phyloP scores from a whole-genome alignment of 257 asterid genomes.

The Solanum appendiculatum region DNA sequence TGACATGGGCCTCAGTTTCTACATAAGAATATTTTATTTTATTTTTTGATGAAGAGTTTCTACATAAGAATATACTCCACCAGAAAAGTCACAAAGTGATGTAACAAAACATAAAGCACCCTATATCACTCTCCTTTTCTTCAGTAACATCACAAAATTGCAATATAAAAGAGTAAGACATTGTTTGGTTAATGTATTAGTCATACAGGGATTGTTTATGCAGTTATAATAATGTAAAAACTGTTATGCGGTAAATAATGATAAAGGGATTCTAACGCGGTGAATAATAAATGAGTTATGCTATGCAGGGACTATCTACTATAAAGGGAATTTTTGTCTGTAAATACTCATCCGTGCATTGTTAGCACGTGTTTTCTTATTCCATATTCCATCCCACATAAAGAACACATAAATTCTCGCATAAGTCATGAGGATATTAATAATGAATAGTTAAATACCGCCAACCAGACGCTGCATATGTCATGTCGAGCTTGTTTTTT shows the following conservation, averaged over 20 bases:
- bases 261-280: not conserved
- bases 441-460: not conserved
- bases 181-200: not conserved
- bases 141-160: not conserved
- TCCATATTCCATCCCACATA: not conserved
- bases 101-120: too few species aligned
- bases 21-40: too few species aligned
- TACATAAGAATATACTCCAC: too few species aligned
- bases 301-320: not conserved
- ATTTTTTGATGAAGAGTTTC: too few species aligned
- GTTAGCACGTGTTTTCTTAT: not conserved
- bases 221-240: not conserved
- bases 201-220: not conserved
- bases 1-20: too few species aligned
- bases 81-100: too few species aligned
- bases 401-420: not conserved
- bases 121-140: not conserved
- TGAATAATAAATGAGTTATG: not conserved
- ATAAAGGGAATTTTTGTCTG: not conserved
- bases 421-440: not conserved
- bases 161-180: not conserved
- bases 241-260: not conserved
- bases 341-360: not conserved
- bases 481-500: not conserved
- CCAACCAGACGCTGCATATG: not conserved